Base-by-base conservation (phyloP, 164 flowering plant species). In the Buxus sempervirens region DNA sequence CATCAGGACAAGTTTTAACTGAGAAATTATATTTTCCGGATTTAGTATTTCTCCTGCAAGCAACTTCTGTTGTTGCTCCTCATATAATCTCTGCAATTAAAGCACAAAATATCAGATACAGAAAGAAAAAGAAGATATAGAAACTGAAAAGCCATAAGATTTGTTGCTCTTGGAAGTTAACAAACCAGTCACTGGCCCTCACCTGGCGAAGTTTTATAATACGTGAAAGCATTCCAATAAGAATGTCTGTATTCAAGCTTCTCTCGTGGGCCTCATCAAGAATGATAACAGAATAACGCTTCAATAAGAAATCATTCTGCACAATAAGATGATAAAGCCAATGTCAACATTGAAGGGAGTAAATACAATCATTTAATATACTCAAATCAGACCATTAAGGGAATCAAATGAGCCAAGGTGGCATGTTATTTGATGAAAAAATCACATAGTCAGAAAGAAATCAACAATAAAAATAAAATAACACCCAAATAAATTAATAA, bases 191-290 rank as follows among this genome's bases (percentile, higher is more conserved):
- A 56, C 13, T 26, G 32, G 41, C 20, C 51, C 60, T 75, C 61
- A 91, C 97, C 90, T 92, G 89, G 21, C 99, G 96, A 56, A 74
- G 23, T 74, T 32, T 65, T 70, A 92, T 71, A 23, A 85, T 75
- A 73, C 98, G 90, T 25, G 99, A 93, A 73, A 96, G 90, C 92
- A 96, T 87, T 70, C 98, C 99, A 72, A 88, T 86, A 48, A 93
- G 96, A 63, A 96, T 96, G 77, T 96, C 99, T 25, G 98, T 96
- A 76, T 93, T 90, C 85, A 96, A 71, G 83, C 98, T 93, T 71
- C 99, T 87, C 76, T 93, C 98, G 79, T 96, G 99, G 76, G 97
- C 99, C 82, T 96, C 99, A 74, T 96, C 99, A 70, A 96, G 82
- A 71, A 96, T 80, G 64, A 93, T 75, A 55, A 90, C 84, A 10